Evolutionary conservation across 495 filamentous ascomycete genomes (phyloP).

Genomic region (Penicillium roqueforti): DNA sequence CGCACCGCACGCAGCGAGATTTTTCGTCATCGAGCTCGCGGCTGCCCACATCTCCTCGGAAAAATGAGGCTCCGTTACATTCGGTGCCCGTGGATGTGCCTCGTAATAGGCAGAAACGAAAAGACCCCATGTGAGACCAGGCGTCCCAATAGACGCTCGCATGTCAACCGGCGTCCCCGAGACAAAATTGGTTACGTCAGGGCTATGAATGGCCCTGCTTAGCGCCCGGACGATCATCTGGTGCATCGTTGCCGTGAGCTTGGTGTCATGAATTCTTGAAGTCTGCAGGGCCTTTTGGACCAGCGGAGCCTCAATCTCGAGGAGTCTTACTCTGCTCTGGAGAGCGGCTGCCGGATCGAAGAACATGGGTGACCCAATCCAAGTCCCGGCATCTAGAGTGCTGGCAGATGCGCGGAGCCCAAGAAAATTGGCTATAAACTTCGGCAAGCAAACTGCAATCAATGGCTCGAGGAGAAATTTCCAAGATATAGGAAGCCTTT

Average conservation of each 20-base stretch:
- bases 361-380: constrained; percentile 21
- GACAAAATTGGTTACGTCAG: constrained; percentile 18
- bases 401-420: constrained; percentile 19
- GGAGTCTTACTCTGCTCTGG: constrained; percentile 12
- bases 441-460: constrained; percentile 15
- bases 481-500: constrained; percentile 27
- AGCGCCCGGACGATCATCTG: constrained; percentile 23
- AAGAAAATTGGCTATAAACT: constrained; percentile 9
- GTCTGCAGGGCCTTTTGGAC: constrained; percentile 11
- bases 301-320: constrained; percentile 19
- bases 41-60: constrained; percentile 20
- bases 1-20: constrained; percentile 15
- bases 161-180: constrained; percentile 25
- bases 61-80: constrained; percentile 1
- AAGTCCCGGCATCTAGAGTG: constrained; percentile 20
- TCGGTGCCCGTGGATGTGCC: constrained; percentile 8
- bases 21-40: constrained; percentile 17
- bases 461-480: constrained; percentile 19
- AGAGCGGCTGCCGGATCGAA: constrained; percentile 4
- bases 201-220: constrained; percentile 14
- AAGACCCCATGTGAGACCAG: constrained; percentile 18
- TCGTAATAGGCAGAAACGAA: constrained; percentile 16
- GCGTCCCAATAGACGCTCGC: constrained; percentile 17
- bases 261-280: constrained; percentile 17
- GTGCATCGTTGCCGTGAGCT: constrained; percentile 20